These are phyloP conservation scores for Mesotaenium endlicherianum DNA, from an alignment of 139 green algal species.

Conservation along the genomic window DNA sequence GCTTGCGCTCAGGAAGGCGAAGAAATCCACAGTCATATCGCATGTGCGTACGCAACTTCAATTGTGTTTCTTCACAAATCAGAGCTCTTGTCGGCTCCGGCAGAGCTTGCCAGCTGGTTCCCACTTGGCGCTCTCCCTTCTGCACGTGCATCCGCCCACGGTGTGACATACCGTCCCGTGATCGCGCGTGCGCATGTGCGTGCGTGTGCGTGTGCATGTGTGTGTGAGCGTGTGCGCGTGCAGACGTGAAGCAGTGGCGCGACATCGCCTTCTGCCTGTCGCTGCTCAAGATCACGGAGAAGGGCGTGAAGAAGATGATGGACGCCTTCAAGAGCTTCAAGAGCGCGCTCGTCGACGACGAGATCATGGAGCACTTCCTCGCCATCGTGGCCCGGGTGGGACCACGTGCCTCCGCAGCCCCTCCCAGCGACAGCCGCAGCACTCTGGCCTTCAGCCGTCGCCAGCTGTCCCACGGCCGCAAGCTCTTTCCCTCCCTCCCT, in stretches of 20 bases:
- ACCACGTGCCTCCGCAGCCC: too few species aligned
- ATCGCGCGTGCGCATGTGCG: too few species aligned
- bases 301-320: slow-evolving; percentile 70
- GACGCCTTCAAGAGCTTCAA: slow-evolving; percentile 78
- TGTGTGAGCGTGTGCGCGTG: too few species aligned
- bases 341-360: slow-evolving; percentile 67
- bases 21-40: too few species aligned
- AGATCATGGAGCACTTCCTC: slow-evolving; percentile 53
- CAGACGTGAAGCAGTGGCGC: slow-evolving; percentile 66
- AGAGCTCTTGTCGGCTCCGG: neutral
- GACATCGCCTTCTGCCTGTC: slow-evolving; percentile 83
- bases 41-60: too few species aligned
- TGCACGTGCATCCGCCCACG: neutral
- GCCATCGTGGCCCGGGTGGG: slow-evolving; percentile 43
- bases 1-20: too few species aligned
- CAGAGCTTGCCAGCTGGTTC: neutral
- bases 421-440: too few species aligned
- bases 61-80: neutral
- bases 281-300: slow-evolving; percentile 78
- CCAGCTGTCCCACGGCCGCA: too few species aligned
- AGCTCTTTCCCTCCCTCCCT: too few species aligned
- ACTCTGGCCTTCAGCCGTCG: too few species aligned
- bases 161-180: neutral
- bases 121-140: neutral
- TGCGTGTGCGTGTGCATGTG: too few species aligned